Conservation (phyloP, 345 rosid genomes). For the Arabidopsis suecica region DNA sequence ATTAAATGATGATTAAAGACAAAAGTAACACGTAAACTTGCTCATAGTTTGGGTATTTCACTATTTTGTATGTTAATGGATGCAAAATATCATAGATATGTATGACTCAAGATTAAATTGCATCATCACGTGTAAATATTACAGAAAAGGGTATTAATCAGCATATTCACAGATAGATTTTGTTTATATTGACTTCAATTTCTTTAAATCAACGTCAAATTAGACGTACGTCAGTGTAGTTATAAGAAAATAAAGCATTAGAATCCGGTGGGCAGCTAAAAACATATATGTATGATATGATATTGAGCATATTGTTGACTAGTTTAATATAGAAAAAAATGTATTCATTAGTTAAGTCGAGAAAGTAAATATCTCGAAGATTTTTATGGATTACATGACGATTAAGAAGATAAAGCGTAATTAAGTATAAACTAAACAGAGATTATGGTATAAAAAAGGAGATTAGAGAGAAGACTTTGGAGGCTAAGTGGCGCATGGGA, state of each 20-base stretch:
- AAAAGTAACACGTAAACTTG: constrained; percentile 20
- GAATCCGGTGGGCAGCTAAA: constrained; percentile 31
- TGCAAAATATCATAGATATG: constrained; percentile 15
- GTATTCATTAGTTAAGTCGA: constrained; percentile 24
- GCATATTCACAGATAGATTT: constrained; percentile 27
- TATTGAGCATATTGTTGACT: constrained; percentile 14
- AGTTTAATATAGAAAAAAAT: constrained; percentile 22
- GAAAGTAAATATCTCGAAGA: constrained; percentile 40
- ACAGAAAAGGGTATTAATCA: constrained; percentile 21
- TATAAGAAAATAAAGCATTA: constrained; percentile 9
- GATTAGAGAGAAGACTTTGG: constrained; percentile 40
- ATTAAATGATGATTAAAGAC: constrained; percentile 21
- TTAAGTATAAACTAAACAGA: constrained; percentile 29
- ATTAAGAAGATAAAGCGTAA: constrained; percentile 35
- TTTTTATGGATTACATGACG: constrained; percentile 40
- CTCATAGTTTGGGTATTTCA: constrained; percentile 13
- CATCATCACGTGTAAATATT: constrained; percentile 7
- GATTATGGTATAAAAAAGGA: constrained; percentile 22
- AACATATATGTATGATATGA: constrained; percentile 20
- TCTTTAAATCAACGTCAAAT: constrained; percentile 42
- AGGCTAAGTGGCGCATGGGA: constrained; percentile 72
- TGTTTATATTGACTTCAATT: constrained; percentile 38
- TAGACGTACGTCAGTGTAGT: constrained; percentile 29
- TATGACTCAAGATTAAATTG: constrained; percentile 1
- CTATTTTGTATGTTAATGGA: constrained; percentile 7